Evolutionary conservation across 202 grass and related monocot genomes (phyloP).

Genomic region (Elaeis oleifera): DNA sequence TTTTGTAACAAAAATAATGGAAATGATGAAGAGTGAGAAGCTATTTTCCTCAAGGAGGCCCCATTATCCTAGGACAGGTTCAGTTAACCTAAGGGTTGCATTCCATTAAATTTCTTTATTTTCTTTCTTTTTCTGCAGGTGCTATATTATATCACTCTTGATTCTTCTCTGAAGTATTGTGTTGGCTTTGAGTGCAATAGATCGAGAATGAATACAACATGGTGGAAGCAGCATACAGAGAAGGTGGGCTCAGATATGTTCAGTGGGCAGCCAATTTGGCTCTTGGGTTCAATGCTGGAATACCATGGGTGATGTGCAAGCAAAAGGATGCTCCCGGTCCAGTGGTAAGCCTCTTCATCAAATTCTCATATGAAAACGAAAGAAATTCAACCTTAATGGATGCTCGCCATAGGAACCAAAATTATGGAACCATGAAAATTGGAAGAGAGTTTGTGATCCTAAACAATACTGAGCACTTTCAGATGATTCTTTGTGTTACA

Average conservation of each 20-base stretch:
- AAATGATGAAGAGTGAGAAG: slow-evolving; percentile 7
- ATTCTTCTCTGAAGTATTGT: background rate
- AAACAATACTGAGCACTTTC: no score
- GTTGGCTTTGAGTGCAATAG: slow-evolving; percentile 26
- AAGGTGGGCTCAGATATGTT: slow-evolving; percentile 51
- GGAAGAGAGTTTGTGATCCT: no score
- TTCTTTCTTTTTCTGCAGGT: no score
- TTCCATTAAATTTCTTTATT: no score
- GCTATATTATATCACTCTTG: background rate
- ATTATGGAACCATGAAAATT: no score
- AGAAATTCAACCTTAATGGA: no score
- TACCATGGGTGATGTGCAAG: slow-evolving; percentile 99
- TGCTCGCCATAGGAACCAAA: no score
- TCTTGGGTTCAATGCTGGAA: slow-evolving; percentile 27
- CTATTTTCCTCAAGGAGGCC: slow-evolving; percentile 18
- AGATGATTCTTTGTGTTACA: no score
- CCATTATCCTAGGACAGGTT: slow-evolving; percentile 11
- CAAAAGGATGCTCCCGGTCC: slow-evolving; percentile 67
- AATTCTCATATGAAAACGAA: background rate
- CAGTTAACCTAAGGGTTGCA: background rate
- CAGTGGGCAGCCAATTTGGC: slow-evolving; percentile 75
- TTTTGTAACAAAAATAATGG: slow-evolving; percentile 3
- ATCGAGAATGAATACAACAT: slow-evolving; percentile 97
- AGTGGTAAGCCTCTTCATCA: slow-evolving; percentile 48
- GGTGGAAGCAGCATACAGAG: slow-evolving; percentile 44